Conservation (phyloP, 169 alveolate genomes). For the Eimeria praecox region DNA sequence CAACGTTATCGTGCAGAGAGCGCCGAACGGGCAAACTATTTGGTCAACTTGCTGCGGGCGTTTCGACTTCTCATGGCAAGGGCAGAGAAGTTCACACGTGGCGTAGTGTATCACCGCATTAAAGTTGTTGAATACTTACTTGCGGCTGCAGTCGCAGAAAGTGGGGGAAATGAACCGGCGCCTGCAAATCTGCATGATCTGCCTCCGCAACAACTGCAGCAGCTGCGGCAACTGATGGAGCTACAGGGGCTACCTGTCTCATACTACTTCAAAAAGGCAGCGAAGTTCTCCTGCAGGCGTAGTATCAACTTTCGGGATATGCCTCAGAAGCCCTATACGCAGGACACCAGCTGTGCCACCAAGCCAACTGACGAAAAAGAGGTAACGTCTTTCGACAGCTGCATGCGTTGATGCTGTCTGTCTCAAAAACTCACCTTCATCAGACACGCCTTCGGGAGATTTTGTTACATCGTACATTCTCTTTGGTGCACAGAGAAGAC, state of each 20-base stretch:
- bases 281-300: background rate
- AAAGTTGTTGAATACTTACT: background rate
- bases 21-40: too few relatives aligned
- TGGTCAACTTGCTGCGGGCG: background rate
- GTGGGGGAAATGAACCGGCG: too few relatives aligned
- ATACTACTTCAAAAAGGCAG: background rate
- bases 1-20: background rate
- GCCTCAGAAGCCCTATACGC: background rate
- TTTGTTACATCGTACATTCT: background rate
- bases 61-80: background rate
- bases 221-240: background rate
- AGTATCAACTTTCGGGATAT: background rate
- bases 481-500: background rate
- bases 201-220: background rate
- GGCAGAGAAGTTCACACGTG: background rate
- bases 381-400: background rate
- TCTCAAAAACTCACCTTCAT: background rate
- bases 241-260: background rate
- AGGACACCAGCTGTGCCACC: background rate
- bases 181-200: background rate
- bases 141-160: constrained; percentile 8
- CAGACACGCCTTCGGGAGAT: background rate
- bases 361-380: background rate
- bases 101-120: background rate
- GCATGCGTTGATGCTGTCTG: background rate